These are phyloP conservation scores for Quaeritorhiza haematococci DNA, from an alignment of 371 early-diverging fungal genomes.

Conservation along the genomic window DNA sequence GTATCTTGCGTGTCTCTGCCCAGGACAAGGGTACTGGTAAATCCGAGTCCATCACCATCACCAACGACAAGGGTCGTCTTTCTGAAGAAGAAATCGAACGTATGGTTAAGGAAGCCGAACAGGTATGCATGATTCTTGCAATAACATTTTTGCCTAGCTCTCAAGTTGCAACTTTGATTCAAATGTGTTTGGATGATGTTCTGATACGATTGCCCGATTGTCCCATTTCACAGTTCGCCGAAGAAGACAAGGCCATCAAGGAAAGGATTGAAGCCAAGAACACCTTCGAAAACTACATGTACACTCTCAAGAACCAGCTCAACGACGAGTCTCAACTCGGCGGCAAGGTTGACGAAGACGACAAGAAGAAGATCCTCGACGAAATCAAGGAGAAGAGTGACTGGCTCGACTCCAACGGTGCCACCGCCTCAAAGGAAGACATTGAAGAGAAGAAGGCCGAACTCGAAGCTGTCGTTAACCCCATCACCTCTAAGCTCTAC, in stretches of 20 bases:
- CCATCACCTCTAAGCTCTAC: conserved; percentile 81
- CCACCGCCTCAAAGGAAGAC: conserved; percentile 65
- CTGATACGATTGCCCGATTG: too few species aligned
- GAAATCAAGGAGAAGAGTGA: conserved; percentile 58
- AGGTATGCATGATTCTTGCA: too few species aligned
- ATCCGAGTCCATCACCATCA: conserved; percentile 53
- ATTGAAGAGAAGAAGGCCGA: conserved; percentile 78
- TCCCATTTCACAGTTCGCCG: too few species aligned
- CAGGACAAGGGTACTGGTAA: conserved; percentile 59
- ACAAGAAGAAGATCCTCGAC: conserved; percentile 42
- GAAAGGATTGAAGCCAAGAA: conserved; percentile 47
- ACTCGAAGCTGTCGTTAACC: conserved; percentile 81
- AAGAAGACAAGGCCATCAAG: conserved; percentile 44
- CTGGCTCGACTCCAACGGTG: conserved; percentile 45
- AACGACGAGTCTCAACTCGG: conserved; percentile 59
- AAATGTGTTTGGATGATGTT: too few species aligned
- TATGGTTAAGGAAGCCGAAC: conserved; percentile 57
- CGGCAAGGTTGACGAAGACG: conserved; percentile 55
- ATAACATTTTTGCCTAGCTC: neutral
- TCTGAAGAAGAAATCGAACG: conserved; percentile 59
- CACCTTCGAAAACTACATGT: conserved; percentile 73
- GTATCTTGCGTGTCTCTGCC: conserved; percentile 62
- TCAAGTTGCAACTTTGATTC: too few species aligned
- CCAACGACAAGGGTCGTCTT: conserved; percentile 52
- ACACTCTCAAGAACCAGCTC: conserved; percentile 74